phyloP scores from a whole-genome alignment of 2,329 filamentous ascomycete genomes.

The Claviceps sp. region DNA sequence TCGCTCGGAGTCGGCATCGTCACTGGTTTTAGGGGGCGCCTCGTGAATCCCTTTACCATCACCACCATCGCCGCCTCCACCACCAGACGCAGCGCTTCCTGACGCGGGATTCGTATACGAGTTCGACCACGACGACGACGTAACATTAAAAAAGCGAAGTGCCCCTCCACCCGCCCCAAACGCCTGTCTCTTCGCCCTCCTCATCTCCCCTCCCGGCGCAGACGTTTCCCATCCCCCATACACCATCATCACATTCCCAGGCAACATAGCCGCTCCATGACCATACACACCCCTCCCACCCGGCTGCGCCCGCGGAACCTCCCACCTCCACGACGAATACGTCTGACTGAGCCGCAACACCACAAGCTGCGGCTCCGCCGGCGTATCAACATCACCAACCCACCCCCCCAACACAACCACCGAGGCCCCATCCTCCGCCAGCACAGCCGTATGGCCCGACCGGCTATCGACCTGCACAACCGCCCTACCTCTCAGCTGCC shows the following conservation, averaged over 20 bases:
- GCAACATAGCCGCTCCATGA: slow-evolving; percentile 48
- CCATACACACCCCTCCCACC: slow-evolving; percentile 39
- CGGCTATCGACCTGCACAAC: slow-evolving; percentile 50
- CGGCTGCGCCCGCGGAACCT: slow-evolving; percentile 40
- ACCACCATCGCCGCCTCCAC: not conserved
- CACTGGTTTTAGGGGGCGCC: too few species aligned
- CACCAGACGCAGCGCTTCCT: not conserved
- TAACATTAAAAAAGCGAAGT: slow-evolving; percentile 42
- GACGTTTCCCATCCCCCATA: slow-evolving; percentile 46
- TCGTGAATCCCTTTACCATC: not conserved
- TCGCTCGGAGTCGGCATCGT: not conserved
- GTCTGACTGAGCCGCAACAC: slow-evolving; percentile 62
- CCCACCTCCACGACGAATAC: slow-evolving; percentile 66
- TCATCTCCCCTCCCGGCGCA: slow-evolving; percentile 11
- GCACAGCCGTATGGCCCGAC: slow-evolving; percentile 76
- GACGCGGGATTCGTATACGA: slow-evolving; percentile 34
- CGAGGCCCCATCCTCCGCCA: slow-evolving; percentile 65
- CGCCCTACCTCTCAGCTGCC: not conserved
- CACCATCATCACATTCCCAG: slow-evolving; percentile 56
- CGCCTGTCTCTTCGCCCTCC: slow-evolving; percentile 19
- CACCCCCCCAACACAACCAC: slow-evolving; percentile 79
- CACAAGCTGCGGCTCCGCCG: slow-evolving; percentile 71
- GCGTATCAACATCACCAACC: slow-evolving; percentile 67
- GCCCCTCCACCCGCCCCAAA: slow-evolving; percentile 7
- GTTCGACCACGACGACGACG: slow-evolving; percentile 38